Evolutionary conservation across 1,284 basidiomycete genomes (phyloP).

Genomic region (Xerocomus nothofagi): DNA sequence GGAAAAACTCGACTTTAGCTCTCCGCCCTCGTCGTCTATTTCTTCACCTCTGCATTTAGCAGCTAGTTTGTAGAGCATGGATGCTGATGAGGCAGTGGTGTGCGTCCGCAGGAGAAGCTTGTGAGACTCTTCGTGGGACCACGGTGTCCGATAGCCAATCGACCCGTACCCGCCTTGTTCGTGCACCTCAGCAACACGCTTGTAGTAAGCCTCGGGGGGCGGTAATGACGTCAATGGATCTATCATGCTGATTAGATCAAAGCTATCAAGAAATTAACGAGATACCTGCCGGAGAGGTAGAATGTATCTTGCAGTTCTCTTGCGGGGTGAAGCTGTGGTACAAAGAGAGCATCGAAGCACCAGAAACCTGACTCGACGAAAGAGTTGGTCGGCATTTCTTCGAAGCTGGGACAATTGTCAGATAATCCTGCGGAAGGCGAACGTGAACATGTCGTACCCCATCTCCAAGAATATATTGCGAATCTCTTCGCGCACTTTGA

Average conservation of each 20-base stretch:
- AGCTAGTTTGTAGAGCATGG: constrained; percentile 94
- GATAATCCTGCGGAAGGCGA: neutral
- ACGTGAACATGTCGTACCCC: constrained; percentile 59
- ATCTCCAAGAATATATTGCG: constrained; percentile 99
- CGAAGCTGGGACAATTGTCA: constrained; percentile 64
- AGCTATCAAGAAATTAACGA: neutral
- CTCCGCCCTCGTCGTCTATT: constrained; percentile 40
- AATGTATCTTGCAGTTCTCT: constrained; percentile 99
- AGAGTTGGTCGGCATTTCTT: constrained; percentile 98
- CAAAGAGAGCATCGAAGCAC: constrained; percentile 99
- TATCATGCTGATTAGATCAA: constrained; percentile 34
- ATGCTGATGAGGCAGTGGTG: constrained; percentile 93
- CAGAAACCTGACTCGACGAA: constrained; percentile 99
- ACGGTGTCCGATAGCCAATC: constrained; percentile 97
- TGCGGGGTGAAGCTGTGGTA: constrained; percentile 98
- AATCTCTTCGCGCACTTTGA: constrained; percentile 98
- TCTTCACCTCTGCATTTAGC: constrained; percentile 67
- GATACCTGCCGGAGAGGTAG: constrained; percentile 81
- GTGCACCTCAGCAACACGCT: constrained; percentile 86
- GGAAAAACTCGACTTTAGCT: constrained; percentile 35
- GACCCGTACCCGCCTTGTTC: constrained; percentile 93
- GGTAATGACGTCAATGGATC: constrained; percentile 81
- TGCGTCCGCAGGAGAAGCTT: constrained; percentile 96
- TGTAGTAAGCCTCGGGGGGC: constrained; percentile 86
- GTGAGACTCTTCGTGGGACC: constrained; percentile 88